Conservation (phyloP, 306 rosid species). For the Morella rubra region DNA sequence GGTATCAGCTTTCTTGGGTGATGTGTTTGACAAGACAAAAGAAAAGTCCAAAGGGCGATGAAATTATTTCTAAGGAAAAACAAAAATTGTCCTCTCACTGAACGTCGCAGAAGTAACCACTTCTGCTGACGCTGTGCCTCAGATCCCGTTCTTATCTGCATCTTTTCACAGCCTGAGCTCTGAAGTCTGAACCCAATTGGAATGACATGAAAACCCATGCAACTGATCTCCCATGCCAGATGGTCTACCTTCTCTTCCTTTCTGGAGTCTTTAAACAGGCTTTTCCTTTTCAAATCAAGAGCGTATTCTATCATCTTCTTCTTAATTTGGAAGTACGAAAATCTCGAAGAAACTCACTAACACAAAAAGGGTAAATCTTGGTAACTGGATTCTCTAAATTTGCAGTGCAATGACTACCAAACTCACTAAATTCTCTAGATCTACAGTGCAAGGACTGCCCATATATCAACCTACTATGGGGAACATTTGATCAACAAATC, state of each 20-base stretch:
- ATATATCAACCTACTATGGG: no score
- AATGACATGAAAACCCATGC: slow-evolving; percentile 31
- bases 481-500: neutral
- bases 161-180: neutral
- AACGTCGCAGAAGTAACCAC: slow-evolving; percentile 54
- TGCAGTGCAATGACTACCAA: no score
- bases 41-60: slow-evolving; percentile 45
- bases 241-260: neutral
- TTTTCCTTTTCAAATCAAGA: neutral
- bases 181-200: slow-evolving; percentile 21
- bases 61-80: slow-evolving; percentile 46
- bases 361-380: neutral
- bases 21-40: slow-evolving; percentile 70
- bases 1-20: slow-evolving; percentile 59
- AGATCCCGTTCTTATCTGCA: slow-evolving; percentile 55
- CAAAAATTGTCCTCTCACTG: slow-evolving; percentile 43
- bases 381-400: neutral
- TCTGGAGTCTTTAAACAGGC: neutral
- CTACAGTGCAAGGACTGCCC: no score
- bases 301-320: neutral
- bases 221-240: neutral
- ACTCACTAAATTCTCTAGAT: no score
- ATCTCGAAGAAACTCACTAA: neutral
- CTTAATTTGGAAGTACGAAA: neutral
- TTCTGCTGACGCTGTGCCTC: slow-evolving; percentile 33